A percentile compares a stretch with the other conserved stretches of the same genome.
These are phyloP conservation scores for Penicillium sp. DNA, from an alignment of 2,329 filamentous ascomycete genomes.

Conservation along the genomic window DNA sequence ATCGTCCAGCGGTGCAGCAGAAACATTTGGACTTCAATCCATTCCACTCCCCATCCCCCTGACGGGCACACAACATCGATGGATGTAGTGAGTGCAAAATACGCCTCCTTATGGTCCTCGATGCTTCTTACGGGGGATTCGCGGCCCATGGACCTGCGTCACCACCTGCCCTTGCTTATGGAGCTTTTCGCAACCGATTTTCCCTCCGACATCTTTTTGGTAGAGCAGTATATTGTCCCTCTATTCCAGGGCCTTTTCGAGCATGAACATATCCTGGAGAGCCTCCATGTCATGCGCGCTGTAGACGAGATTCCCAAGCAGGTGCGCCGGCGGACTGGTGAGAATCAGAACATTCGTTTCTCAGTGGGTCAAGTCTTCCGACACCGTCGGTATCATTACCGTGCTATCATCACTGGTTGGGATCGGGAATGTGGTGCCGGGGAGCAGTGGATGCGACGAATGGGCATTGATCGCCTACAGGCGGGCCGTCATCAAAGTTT, in stretches of 20 bases:
- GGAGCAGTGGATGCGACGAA: conserved; percentile 66
- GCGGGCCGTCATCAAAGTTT: conserved; percentile 70
- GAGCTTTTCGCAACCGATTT: conserved; percentile 67
- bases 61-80: conserved; percentile 40
- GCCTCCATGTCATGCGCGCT: conserved; percentile 59
- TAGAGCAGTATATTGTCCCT: conserved; percentile 69
- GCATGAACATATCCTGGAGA: conserved; percentile 57
- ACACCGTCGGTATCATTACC: conserved; percentile 78
- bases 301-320: conserved; percentile 61
- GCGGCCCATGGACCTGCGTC: conserved; percentile 58
- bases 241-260: conserved; percentile 58
- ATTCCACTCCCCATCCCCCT: conserved; percentile 51
- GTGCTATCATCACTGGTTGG: conserved; percentile 89
- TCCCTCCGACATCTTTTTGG: conserved; percentile 71
- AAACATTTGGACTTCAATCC: conserved; percentile 77
- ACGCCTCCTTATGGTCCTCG: conserved; percentile 73
- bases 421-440: conserved; percentile 62
- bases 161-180: conserved; percentile 66
- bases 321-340: conserved; percentile 40
- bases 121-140: conserved; percentile 56
- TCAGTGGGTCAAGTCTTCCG: conserved; percentile 81
- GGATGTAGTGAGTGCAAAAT: conserved; percentile 65
- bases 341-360: conserved; percentile 60
- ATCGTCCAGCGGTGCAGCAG: conserved; percentile 76
- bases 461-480: conserved; percentile 64